A percentile compares a stretch with the other conserved stretches of the same genome.
These are phyloP conservation scores for Exserohilum rostratum DNA, from an alignment of 2,329 filamentous ascomycete species.

Conservation along the genomic window DNA sequence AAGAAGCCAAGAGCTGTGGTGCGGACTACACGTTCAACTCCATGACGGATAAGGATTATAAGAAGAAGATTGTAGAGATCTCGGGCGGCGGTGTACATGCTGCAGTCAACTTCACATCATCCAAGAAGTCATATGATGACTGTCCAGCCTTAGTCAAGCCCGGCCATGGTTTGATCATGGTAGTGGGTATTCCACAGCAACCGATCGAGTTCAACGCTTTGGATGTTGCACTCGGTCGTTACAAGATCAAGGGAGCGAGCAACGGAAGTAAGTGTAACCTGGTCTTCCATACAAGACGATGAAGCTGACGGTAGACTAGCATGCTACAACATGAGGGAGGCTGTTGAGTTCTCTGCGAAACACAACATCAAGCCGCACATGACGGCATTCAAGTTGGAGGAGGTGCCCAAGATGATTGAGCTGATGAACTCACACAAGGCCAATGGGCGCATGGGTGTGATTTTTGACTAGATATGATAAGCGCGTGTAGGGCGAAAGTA, in stretches of 20 bases:
- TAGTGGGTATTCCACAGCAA: constrained; percentile 42
- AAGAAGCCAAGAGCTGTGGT: constrained; percentile 39
- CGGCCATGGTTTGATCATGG: constrained; percentile 41
- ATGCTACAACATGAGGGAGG: constrained; percentile 43
- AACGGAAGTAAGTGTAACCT: constrained; percentile 39
- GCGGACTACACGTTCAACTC: constrained; percentile 43
- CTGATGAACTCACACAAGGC: constrained; percentile 42
- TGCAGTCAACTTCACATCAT: constrained; percentile 41
- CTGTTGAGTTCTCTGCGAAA: constrained; percentile 44
- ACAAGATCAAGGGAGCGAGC: constrained; percentile 37
- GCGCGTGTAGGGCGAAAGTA: neutral
- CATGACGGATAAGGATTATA: constrained; percentile 34
- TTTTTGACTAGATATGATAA: constrained; percentile 24
- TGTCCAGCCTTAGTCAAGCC: constrained; percentile 39
- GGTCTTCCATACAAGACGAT: neutral
- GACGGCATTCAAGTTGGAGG: constrained; percentile 36
- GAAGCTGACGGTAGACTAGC: constrained; percentile 52
- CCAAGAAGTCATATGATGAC: constrained; percentile 42
- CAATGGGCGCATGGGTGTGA: constrained; percentile 39
- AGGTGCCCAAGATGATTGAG: constrained; percentile 45
- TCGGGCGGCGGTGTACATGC: constrained; percentile 39
- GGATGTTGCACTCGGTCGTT: constrained; percentile 39
- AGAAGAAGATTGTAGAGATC: constrained; percentile 37
- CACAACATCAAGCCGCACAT: constrained; percentile 42
- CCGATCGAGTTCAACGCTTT: constrained; percentile 41